Conservation (phyloP, 140 eudicot species). For the Stevia rebaudiana region DNA sequence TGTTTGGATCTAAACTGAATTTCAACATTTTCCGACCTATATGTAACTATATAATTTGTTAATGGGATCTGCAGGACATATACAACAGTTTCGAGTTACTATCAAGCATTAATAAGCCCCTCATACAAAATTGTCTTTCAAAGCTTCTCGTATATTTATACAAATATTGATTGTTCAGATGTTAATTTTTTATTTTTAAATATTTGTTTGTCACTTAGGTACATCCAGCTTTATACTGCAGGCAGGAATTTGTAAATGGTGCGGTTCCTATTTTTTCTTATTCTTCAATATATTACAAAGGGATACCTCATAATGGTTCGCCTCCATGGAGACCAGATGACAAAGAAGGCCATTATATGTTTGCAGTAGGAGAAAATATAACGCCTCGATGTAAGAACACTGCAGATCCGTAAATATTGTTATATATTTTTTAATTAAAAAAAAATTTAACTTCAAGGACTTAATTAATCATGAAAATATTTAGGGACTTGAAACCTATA, state of each 20-base stretch:
- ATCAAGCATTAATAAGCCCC: neutral
- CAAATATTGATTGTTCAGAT: neutral
- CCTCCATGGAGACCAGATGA: conserved; percentile 96
- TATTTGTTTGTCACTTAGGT: conserved; percentile 45
- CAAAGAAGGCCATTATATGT: conserved; percentile 85
- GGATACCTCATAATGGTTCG: conserved; percentile 64
- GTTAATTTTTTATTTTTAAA: neutral
- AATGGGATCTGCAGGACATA: neutral
- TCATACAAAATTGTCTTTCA: neutral
- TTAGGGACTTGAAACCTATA: neutral
- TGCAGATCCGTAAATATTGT: neutral
- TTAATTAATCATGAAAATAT: neutral
- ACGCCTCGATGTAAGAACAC: conserved; percentile 80
- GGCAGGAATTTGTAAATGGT: conserved; percentile 58
- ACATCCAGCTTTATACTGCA: conserved; percentile 59
- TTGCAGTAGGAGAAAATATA: conserved; percentile 76
- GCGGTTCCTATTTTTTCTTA: conserved; percentile 57
- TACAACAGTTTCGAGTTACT: neutral
- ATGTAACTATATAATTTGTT: neutral
- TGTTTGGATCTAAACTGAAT: neutral
- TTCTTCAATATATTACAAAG: conserved; percentile 80
- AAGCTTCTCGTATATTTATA: neutral
- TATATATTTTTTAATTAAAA: neutral
- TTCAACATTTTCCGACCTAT: neutral
- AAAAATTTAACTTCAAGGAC: neutral